Conservation (phyloP, 805 yeast genomes). For the Ogataea philodendri region DNA sequence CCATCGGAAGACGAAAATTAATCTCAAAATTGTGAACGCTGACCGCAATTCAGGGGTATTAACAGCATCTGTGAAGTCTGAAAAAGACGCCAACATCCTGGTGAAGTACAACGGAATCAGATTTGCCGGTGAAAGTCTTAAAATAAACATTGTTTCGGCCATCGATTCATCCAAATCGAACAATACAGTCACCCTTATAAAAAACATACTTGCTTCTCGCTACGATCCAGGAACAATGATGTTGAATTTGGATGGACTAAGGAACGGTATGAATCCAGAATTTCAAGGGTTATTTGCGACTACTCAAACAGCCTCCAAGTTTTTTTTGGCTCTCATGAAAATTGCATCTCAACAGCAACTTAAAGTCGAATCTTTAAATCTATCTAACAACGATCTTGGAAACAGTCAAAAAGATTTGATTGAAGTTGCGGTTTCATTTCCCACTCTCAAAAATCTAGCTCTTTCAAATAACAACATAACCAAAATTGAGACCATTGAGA, state of each 20-base stretch:
- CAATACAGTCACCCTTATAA: constrained; percentile 61
- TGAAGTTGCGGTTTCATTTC: constrained; percentile 70
- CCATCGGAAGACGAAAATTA: constrained; percentile 60
- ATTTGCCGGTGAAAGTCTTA: constrained; percentile 72
- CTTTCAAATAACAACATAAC: constrained; percentile 71
- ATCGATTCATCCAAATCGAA: constrained; percentile 26
- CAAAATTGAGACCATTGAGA: constrained; percentile 58
- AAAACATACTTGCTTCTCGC: constrained; percentile 58
- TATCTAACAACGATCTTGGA: constrained; percentile 69
- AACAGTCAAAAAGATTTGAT: constrained; percentile 50
- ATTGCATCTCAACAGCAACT: constrained; percentile 53
- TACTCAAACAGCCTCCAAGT: constrained; percentile 55
- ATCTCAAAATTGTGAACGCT: constrained; percentile 50
- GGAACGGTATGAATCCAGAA: constrained; percentile 57
- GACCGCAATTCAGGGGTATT: constrained; percentile 51
- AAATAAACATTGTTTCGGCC: constrained; percentile 41
- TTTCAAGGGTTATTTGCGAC: constrained; percentile 58
- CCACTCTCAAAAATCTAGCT: constrained; percentile 73
- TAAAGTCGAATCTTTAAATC: constrained; percentile 70
- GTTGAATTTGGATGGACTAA: constrained; percentile 66
- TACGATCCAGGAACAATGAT: constrained; percentile 64
- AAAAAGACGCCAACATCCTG: constrained; percentile 57
- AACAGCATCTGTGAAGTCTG: constrained; percentile 54
- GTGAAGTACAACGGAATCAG: constrained; percentile 68
- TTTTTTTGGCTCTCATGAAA: constrained; percentile 87